phyloP scores from a whole-genome alignment of 306 rosid genomes.

The Acacia acuminata region DNA sequence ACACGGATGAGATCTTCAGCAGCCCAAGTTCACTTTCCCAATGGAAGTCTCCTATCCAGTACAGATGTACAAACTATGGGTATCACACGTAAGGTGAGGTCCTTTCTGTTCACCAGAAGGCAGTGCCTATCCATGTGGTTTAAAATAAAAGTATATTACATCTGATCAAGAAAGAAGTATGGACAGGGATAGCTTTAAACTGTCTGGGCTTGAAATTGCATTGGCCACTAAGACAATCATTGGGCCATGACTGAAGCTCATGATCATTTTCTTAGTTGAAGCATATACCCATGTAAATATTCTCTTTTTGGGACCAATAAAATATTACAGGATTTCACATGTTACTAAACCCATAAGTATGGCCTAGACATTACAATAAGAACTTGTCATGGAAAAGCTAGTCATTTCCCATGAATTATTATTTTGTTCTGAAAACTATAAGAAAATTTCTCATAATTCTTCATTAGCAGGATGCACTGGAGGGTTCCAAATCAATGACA shows the following conservation, averaged over 20 bases:
- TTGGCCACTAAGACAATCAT: not conserved
- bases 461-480: constrained; percentile 58
- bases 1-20: constrained; percentile 44
- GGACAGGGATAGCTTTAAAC: not conserved
- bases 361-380: not conserved
- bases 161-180: not conserved
- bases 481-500: constrained; percentile 57
- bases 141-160: not conserved
- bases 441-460: constrained; percentile 6
- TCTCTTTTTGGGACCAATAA: not conserved
- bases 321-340: not conserved
- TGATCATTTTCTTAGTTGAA: not conserved
- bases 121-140: constrained; percentile 4
- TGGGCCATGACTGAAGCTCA: not conserved
- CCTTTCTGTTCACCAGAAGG: constrained; percentile 30
- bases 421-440: not conserved
- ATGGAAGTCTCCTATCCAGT: constrained; percentile 59
- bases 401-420: not conserved
- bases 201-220: not conserved
- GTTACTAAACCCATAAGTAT: not conserved
- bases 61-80: constrained; percentile 49
- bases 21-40: constrained; percentile 46
- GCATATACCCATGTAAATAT: not conserved
- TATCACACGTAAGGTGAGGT: constrained; percentile 50
- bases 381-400: not conserved